Percentiles rank a stretch among this genome's conserved stretches.
These are phyloP conservation scores for Verticillium isaacii DNA, from an alignment of 2,329 filamentous ascomycete species.

Conservation along the genomic window DNA sequence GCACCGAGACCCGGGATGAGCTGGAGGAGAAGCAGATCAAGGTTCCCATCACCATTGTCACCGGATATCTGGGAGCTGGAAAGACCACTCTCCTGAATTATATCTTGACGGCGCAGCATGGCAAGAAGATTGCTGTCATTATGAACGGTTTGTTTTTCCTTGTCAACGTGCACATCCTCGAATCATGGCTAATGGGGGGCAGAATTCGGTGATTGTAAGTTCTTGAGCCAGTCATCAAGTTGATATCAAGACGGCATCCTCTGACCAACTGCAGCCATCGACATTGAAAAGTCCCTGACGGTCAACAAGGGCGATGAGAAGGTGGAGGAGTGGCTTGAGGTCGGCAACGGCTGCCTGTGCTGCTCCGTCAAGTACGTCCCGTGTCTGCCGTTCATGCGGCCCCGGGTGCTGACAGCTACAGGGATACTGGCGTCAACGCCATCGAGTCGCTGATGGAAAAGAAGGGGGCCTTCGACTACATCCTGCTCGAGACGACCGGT, in stretches of 20 bases:
- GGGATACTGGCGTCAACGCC: constrained; percentile 87
- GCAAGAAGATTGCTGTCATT: constrained; percentile 97
- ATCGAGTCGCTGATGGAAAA: constrained; percentile 96
- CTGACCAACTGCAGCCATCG: constrained; percentile 56
- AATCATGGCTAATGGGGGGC: constrained; percentile 9
- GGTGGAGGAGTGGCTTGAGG: constrained; percentile 90
- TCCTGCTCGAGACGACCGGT: constrained; percentile 92
- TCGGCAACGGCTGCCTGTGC: constrained; percentile 96
- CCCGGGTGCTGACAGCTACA: constrained; percentile 28
- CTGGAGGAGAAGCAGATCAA: constrained; percentile 53
- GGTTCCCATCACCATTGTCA: constrained; percentile 82
- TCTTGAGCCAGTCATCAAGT: background rate
- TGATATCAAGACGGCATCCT: background rate
- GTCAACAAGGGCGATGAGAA: constrained; percentile 79
- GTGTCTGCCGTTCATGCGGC: background rate
- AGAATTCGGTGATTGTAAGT: constrained; percentile 80
- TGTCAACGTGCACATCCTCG: background rate
- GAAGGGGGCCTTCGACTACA: constrained; percentile 93
- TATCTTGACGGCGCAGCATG: constrained; percentile 89
- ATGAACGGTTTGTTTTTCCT: constrained; percentile 65
- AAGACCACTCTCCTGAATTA: constrained; percentile 97
- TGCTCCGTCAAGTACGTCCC: constrained; percentile 80
- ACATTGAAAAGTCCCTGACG: constrained; percentile 94
- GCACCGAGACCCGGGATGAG: constrained; percentile 27
- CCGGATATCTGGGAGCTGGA: constrained; percentile 88